A percentile compares a stretch with the other conserved stretches of the same genome.
phyloP scores from a whole-genome alignment of 2,329 filamentous ascomycete genomes.

The Chaetomiaceae sp. region DNA sequence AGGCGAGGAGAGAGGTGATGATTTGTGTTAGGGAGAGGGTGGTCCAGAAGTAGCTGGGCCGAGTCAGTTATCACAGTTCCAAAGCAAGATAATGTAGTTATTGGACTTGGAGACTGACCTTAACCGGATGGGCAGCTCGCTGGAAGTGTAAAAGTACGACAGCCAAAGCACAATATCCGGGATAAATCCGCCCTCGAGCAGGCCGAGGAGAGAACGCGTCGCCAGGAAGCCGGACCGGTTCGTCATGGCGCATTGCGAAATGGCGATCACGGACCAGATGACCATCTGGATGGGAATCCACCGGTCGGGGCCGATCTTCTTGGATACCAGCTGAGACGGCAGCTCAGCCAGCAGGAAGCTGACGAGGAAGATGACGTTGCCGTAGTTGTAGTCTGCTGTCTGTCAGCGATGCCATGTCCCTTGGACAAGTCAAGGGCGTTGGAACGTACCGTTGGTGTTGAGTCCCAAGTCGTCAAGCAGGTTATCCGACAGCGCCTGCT shows the following conservation, averaged over 20 bases:
- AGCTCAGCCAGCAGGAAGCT: conserved; percentile 52
- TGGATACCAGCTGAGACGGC: conserved; percentile 54
- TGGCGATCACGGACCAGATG: conserved; percentile 27
- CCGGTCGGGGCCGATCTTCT: conserved; percentile 38
- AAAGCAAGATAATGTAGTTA: no score
- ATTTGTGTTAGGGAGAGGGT: conserved; percentile 32
- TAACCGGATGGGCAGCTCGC: conserved; percentile 37
- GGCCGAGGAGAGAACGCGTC: conserved; percentile 26
- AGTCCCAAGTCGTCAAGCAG: conserved; percentile 51
- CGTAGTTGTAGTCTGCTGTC: conserved; percentile 42
- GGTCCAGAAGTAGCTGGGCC: conserved; percentile 39
- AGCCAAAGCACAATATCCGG: conserved; percentile 28
- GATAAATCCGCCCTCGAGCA: conserved; percentile 30
- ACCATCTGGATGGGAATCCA: conserved; percentile 31
- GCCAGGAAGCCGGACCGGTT: conserved; percentile 21
- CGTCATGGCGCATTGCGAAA: conserved; percentile 23
- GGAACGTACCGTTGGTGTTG: conserved; percentile 40
- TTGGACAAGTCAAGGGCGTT: background rate
- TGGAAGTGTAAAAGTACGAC: conserved; percentile 30
- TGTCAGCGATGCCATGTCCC: background rate
- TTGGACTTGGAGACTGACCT: conserved; percentile 29
- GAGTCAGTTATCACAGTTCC: no score
- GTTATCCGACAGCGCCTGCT: conserved; percentile 57
- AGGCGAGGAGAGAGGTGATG: conserved; percentile 35
- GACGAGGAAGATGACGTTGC: conserved; percentile 47